A percentile compares a stretch with the other conserved stretches of the same genome.
These are phyloP conservation scores for Nemophila menziesii DNA, from an alignment of 257 asterid species.

Conservation along the genomic window DNA sequence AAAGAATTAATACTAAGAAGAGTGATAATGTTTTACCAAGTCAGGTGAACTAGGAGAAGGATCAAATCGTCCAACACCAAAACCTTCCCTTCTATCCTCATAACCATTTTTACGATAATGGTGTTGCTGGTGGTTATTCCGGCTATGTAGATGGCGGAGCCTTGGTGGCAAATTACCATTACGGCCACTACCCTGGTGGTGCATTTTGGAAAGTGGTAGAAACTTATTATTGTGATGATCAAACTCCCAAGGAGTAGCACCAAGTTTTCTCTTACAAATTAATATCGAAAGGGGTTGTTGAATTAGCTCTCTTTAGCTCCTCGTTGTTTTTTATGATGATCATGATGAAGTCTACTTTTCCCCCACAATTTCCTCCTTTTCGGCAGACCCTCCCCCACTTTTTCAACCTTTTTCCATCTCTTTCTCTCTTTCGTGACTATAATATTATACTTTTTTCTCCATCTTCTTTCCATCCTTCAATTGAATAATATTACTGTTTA, in stretches of 20 bases:
- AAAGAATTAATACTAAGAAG: no score
- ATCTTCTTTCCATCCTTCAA: no score
- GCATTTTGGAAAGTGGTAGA: conserved; percentile 42
- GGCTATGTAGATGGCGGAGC: conserved; percentile 31
- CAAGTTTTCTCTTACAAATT: conserved; percentile 82
- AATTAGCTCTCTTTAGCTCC: conserved; percentile 17
- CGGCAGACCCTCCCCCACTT: conserved; percentile 57
- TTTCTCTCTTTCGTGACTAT: conserved; percentile 24
- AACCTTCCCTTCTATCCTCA: conserved; percentile 19
- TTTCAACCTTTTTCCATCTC: conserved; percentile 41
- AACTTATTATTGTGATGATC: conserved; percentile 44
- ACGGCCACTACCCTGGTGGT: conserved; percentile 31
- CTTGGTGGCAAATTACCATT: conserved; percentile 43
- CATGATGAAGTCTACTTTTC: conserved; percentile 52
- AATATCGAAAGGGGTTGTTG: conserved; percentile 13
- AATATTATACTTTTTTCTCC: conserved; percentile 6
- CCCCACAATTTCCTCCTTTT: conserved; percentile 57
- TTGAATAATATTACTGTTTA: no score
- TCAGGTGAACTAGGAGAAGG: conserved; percentile 59
- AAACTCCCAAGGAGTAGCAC: conserved; percentile 75
- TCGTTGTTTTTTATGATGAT: conserved; percentile 13
- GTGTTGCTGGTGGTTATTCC: conserved; percentile 11
- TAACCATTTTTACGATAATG: conserved; percentile 27
- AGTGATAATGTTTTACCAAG: conserved; percentile 42
- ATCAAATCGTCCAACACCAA: conserved; percentile 32